These are phyloP conservation scores for Lentinula sp. DNA, from an alignment of 768 basidiomycete species.

Conservation along the genomic window DNA sequence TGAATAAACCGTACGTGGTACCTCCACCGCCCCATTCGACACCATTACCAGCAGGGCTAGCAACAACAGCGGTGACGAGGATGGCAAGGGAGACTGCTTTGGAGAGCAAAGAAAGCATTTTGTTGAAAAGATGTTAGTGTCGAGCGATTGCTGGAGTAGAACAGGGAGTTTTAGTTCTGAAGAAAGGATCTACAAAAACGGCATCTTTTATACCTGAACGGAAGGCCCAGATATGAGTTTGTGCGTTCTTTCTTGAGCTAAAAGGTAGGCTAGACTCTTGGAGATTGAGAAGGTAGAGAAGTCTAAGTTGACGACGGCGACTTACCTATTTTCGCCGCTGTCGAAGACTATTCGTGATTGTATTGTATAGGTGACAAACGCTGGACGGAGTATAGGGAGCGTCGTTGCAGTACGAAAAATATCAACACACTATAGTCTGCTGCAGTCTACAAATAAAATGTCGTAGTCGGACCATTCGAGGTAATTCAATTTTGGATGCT, in stretches of 20 bases:
- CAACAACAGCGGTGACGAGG: conserved; percentile 4
- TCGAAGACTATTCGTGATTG: neutral
- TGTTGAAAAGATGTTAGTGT: neutral
- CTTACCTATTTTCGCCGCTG: neutral
- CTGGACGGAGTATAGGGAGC: neutral
- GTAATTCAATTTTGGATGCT: neutral
- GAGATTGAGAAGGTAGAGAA: neutral
- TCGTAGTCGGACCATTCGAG: neutral
- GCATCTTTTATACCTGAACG: neutral
- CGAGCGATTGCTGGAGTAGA: neutral
- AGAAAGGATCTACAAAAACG: too few species aligned
- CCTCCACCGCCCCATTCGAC: neutral
- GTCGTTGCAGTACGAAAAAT: too few species aligned
- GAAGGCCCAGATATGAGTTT: neutral
- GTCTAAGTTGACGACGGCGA: neutral
- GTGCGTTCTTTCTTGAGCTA: neutral
- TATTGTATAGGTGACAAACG: neutral
- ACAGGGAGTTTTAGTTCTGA: neutral
- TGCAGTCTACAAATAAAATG: neutral
- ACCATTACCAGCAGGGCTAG: conserved; percentile 2
- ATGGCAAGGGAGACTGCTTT: conserved; percentile 16
- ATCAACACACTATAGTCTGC: too few species aligned
- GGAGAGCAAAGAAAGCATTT: conserved; percentile 21
- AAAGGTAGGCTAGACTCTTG: neutral
- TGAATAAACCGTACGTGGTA: neutral